A percentile compares a stretch with the other conserved stretches of the same genome.
phyloP scores from a whole-genome alignment of 345 rosid genomes.

The Nephelium lappaceum region DNA sequence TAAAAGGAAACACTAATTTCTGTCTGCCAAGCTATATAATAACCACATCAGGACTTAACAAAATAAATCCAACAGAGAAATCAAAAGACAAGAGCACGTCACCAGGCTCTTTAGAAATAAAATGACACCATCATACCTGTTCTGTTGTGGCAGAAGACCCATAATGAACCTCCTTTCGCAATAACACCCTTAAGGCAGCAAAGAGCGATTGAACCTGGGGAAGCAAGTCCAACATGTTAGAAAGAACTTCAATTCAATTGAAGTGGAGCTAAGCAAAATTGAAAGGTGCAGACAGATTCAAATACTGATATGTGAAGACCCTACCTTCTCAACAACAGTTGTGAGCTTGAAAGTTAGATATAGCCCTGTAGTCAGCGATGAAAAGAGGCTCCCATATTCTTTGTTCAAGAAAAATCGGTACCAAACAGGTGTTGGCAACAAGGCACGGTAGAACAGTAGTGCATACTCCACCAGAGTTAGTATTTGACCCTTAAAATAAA shows the following conservation, averaged over 20 bases:
- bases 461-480: constrained; percentile 75
- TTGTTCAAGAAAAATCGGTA: constrained; percentile 87
- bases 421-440: constrained; percentile 91
- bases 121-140: constrained; percentile 39
- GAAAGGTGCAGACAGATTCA: background rate
- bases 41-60: background rate
- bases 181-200: constrained; percentile 50
- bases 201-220: constrained; percentile 55
- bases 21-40: background rate
- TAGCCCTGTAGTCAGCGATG: constrained; percentile 76
- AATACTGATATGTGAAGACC: constrained; percentile 3
- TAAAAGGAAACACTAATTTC: background rate
- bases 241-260: constrained; percentile 7
- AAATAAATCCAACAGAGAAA: background rate
- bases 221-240: constrained; percentile 2
- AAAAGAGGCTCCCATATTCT: constrained; percentile 86
- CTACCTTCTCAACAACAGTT: constrained; percentile 76
- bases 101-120: background rate
- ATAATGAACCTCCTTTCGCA: constrained; percentile 57
- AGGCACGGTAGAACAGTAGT: constrained; percentile 71
- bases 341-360: constrained; percentile 89
- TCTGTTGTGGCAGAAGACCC: constrained; percentile 63
- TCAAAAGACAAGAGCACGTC: background rate
- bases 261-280: background rate
- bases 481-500: constrained; percentile 67